Conservation (phyloP, 805 yeast species). For the Metschnikowia corniflorae region DNA sequence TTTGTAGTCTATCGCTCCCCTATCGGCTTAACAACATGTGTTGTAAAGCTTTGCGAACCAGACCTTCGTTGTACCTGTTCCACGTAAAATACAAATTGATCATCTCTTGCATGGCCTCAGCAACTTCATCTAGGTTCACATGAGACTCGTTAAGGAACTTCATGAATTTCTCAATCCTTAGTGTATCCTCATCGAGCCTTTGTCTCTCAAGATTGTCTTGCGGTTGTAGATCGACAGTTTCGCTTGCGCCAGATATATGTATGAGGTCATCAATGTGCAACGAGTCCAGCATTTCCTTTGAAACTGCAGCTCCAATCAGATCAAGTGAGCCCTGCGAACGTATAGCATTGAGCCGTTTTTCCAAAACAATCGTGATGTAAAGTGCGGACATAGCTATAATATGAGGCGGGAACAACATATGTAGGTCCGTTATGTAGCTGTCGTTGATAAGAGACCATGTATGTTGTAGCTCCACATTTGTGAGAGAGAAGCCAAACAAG, state of each 20-base stretch:
- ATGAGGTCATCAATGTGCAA: conserved; percentile 40
- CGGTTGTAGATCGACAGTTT: conserved; percentile 2
- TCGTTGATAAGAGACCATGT: conserved; percentile 91
- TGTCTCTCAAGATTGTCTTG: conserved; percentile 22
- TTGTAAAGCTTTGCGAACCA: conserved; percentile 48
- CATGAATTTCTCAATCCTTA: conserved; percentile 53
- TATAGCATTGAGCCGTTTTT: conserved; percentile 31
- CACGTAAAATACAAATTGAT: conserved; percentile 78
- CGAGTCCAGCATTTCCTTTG: conserved; percentile 11
- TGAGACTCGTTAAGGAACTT: conserved; percentile 71
- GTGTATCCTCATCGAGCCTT: conserved; percentile 34
- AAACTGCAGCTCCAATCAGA: conserved; percentile 10
- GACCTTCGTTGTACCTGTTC: conserved; percentile 77
- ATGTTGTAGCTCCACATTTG: conserved; percentile 72
- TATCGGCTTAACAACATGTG: conserved; percentile 33
- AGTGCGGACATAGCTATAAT: conserved; percentile 77
- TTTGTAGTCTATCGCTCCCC: no score
- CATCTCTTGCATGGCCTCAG: conserved; percentile 81
- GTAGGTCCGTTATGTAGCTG: conserved; percentile 82
- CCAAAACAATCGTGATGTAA: conserved; percentile 69
- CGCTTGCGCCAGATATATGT: conserved; percentile 17
- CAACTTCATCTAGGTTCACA: conserved; percentile 70
- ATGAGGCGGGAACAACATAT: conserved; percentile 83
- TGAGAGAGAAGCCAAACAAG: conserved; percentile 32
- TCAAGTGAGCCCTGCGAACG: conserved; percentile 15